Percentiles rank a stretch among this genome's conserved stretches.
Conservation (phyloP, 352 stramenopile genomes). For the Pythium coloratum region DNA sequence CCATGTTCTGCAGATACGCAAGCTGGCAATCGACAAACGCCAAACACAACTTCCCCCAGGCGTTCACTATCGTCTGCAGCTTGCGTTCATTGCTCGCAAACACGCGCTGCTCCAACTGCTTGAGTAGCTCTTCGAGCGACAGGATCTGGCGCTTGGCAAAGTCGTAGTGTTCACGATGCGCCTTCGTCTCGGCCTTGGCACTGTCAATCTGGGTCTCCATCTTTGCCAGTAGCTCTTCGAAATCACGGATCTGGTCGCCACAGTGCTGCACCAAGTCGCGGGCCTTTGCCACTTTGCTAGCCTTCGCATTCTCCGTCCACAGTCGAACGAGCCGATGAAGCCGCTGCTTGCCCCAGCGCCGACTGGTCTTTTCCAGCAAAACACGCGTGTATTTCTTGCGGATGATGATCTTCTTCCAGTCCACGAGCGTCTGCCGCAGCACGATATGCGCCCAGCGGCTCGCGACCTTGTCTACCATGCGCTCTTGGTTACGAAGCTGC, state of each 20-base stretch:
- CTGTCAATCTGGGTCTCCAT: conserved; percentile 59
- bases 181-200: conserved; percentile 42
- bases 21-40: conserved; percentile 57
- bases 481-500: conserved; percentile 60
- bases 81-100: conserved; percentile 55
- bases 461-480: conserved; percentile 61
- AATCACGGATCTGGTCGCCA: conserved; percentile 45
- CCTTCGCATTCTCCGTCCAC: conserved; percentile 44
- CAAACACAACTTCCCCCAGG: conserved; percentile 63
- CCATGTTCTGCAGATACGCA: conserved; percentile 61
- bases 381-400: conserved; percentile 75
- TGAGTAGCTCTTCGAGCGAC: conserved; percentile 54
- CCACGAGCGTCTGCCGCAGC: conserved; percentile 54
- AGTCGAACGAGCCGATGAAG: conserved; percentile 42
- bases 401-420: conserved; percentile 75
- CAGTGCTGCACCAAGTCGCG: conserved; percentile 47
- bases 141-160: conserved; percentile 60
- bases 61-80: conserved; percentile 58
- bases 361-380: conserved; percentile 57
- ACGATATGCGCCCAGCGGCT: conserved; percentile 49
- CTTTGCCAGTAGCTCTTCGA: conserved; percentile 47
- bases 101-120: conserved; percentile 49
- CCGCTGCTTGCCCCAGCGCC: conserved; percentile 52
- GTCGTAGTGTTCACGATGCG: conserved; percentile 58
- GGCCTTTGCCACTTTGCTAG: conserved; percentile 36